Conservation (phyloP, 495 filamentous ascomycete genomes). For the Venustampulla echinocandica region DNA sequence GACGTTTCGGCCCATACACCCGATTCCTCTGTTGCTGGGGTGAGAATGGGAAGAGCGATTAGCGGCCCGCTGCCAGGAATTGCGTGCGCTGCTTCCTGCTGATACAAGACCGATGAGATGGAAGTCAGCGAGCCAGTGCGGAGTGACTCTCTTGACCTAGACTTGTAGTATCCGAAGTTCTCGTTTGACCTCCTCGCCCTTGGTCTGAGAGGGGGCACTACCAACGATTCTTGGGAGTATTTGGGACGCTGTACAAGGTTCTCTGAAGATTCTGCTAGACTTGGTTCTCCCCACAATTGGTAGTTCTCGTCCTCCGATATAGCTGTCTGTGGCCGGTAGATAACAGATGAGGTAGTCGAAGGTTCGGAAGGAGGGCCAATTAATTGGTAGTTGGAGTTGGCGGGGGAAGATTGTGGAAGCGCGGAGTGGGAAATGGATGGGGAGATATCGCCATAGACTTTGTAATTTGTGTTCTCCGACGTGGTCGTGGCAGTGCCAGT, state of each 20-base stretch:
- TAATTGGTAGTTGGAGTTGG: constrained; percentile 20
- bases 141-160: constrained; percentile 38
- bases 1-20: constrained; percentile 23
- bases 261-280: constrained; percentile 30
- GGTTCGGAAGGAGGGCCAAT: constrained; percentile 5
- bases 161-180: constrained; percentile 37
- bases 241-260: constrained; percentile 24
- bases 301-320: constrained; percentile 31
- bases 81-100: constrained; percentile 30
- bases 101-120: constrained; percentile 37
- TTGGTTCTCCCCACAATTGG: constrained; percentile 35
- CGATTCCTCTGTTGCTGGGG: constrained; percentile 2
- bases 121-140: constrained; percentile 41
- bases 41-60: constrained; percentile 17
- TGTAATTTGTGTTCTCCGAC: constrained; percentile 47
- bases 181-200: constrained; percentile 34
- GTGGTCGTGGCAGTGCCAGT: constrained; percentile 33
- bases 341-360: constrained; percentile 17
- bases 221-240: constrained; percentile 47
- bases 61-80: constrained; percentile 24
- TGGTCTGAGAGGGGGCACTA: constrained; percentile 40
- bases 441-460: constrained; percentile 35
- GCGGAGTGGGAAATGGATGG: constrained; percentile 22
- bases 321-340: constrained; percentile 14
- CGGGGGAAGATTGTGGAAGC: constrained; percentile 23